Percentiles rank a stretch among this genome's conserved stretches.
Conservation (phyloP, 345 rosid genomes). For the Brassica incana region DNA sequence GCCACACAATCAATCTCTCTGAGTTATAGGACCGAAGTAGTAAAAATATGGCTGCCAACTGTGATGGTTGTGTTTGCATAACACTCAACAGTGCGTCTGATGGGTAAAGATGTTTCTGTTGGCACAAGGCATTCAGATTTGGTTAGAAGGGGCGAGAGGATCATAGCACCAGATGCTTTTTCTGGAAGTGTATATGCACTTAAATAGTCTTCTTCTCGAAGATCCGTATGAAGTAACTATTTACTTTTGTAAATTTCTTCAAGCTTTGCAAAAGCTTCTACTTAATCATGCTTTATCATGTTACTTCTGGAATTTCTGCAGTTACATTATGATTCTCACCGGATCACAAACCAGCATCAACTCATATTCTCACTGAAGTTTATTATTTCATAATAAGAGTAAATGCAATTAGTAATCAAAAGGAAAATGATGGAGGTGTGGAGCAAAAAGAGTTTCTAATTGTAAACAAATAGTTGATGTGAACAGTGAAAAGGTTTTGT, state of each 20-base stretch:
- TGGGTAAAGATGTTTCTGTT: slow-evolving; percentile 73
- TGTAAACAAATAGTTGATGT: slow-evolving; percentile 8
- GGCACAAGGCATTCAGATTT: slow-evolving; percentile 42
- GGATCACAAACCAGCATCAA: not conserved
- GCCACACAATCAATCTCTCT: slow-evolving; percentile 32
- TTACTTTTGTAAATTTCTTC: not conserved
- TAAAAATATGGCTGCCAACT: slow-evolving; percentile 21
- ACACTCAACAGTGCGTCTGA: slow-evolving; percentile 58
- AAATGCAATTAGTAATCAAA: not conserved
- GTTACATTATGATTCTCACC: not conserved
- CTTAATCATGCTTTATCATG: not conserved
- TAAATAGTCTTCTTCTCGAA: not conserved
- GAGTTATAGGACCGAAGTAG: slow-evolving; percentile 26
- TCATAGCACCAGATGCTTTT: slow-evolving; percentile 36
- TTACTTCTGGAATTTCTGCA: not conserved
- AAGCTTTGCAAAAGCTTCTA: not conserved
- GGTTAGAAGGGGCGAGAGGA: slow-evolving; percentile 50
- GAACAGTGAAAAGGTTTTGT: not conserved
- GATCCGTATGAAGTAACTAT: not conserved
- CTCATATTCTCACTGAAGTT: not conserved
- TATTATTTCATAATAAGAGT: not conserved
- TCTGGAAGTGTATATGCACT: not conserved
- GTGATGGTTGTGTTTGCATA: slow-evolving; percentile 35
- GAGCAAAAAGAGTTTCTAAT: slow-evolving; percentile 18
- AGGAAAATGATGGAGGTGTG: slow-evolving; percentile 25